Evolutionary conservation across 768 basidiomycete genomes (phyloP).

Genomic region (Galerina sulciceps): DNA sequence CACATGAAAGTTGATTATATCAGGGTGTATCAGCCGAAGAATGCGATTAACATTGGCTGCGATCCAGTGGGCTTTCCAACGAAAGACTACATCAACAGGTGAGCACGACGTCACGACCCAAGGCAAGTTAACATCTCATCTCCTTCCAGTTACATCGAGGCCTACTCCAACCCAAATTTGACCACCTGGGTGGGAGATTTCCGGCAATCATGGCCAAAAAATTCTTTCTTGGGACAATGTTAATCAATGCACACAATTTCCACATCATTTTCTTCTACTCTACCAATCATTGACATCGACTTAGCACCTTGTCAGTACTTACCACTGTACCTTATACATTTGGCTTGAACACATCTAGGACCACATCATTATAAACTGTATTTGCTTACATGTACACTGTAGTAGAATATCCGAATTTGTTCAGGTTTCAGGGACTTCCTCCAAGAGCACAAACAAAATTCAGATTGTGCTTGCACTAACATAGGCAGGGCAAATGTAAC

Average conservation of each 20-base stretch:
- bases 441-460: not conserved
- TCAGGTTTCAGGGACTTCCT: not conserved
- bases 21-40: slow-evolving; percentile 73
- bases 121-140: not conserved
- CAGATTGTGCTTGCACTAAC: slow-evolving; percentile 23
- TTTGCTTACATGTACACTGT: no score
- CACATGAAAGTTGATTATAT: slow-evolving; percentile 52
- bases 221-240: slow-evolving; percentile 46
- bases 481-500: slow-evolving; percentile 49
- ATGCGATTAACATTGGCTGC: slow-evolving; percentile 73
- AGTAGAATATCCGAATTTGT: no score
- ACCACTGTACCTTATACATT: not conserved
- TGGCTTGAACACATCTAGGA: not conserved
- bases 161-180: slow-evolving; percentile 72
- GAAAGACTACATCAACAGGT: slow-evolving; percentile 70
- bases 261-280: no score
- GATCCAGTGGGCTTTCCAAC: slow-evolving; percentile 72
- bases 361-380: no score
- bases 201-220: slow-evolving; percentile 64
- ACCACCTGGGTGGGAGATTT: slow-evolving; percentile 58
- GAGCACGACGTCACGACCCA: slow-evolving; percentile 20
- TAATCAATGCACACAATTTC: slow-evolving; percentile 8
- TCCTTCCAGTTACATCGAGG: slow-evolving; percentile 53
- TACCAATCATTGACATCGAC: not conserved
- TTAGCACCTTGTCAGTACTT: not conserved